phyloP scores from a whole-genome alignment of 73 alveolate species.

The Paramecium pentaurelia region DNA sequence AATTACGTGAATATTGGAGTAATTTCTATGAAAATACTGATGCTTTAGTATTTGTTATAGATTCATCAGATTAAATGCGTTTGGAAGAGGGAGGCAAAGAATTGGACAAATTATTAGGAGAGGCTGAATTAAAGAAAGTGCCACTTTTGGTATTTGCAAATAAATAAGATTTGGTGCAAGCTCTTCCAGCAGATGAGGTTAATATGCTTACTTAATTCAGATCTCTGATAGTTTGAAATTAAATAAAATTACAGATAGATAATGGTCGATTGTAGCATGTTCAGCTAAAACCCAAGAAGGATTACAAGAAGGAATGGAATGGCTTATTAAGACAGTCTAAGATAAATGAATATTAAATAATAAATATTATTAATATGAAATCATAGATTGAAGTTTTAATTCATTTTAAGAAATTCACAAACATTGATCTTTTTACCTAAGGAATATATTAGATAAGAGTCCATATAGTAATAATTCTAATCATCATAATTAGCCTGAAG shows the following conservation, averaged over 20 bases:
- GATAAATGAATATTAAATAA: constrained; percentile 58
- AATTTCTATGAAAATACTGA: constrained; percentile 96
- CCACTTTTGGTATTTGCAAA: constrained; percentile 91
- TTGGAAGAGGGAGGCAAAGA: constrained; percentile 90
- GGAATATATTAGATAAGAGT: constrained; percentile 6
- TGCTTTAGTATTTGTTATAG: constrained; percentile 95
- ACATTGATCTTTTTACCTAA: neutral
- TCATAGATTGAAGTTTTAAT: neutral
- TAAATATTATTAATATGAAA: neutral
- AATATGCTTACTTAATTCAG: constrained; percentile 28
- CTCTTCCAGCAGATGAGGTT: constrained; percentile 97
- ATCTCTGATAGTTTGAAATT: constrained; percentile 86
- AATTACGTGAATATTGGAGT: constrained; percentile 95
- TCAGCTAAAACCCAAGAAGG: constrained; percentile 96
- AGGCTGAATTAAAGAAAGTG: constrained; percentile 78
- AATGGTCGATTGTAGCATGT: constrained; percentile 98
- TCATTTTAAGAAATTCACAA: neutral
- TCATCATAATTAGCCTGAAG: neutral
- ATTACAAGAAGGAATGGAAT: constrained; percentile 92
- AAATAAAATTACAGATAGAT: constrained; percentile 90
- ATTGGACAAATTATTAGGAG: constrained; percentile 59
- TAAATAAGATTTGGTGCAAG: constrained; percentile 75
- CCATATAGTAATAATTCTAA: neutral
- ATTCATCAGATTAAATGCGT: constrained; percentile 93
- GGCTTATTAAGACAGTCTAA: constrained; percentile 87